These are phyloP conservation scores for Litsea cubeba DNA, from an alignment of 164 flowering plant species.

Conservation along the genomic window DNA sequence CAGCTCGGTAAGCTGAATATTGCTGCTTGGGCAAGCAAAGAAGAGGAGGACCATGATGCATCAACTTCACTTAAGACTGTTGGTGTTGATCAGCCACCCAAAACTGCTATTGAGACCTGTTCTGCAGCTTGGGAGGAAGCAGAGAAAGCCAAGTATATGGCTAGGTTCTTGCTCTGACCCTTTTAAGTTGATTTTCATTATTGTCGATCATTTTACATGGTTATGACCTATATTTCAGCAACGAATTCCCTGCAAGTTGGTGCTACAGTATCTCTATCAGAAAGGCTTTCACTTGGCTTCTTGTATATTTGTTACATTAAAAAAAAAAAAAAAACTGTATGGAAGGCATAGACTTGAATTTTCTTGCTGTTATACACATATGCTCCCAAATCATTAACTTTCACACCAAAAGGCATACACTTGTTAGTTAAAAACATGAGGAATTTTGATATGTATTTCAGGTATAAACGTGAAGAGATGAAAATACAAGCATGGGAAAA, in stretches of 20 bases:
- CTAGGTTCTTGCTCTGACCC: conserved; percentile 43
- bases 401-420: no score
- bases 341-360: no score
- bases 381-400: no score
- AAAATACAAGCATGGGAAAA: conserved; percentile 89
- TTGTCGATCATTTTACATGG: not conserved
- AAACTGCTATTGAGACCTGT: conserved; percentile 58
- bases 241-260: not conserved
- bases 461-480: conserved; percentile 85
- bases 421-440: not conserved
- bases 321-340: no score
- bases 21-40: conserved; percentile 92
- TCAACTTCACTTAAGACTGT: conserved; percentile 43
- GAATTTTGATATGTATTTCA: conserved; percentile 20
- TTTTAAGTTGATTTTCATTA: not conserved
- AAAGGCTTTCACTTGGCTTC: no score
- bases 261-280: not conserved
- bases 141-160: conserved; percentile 76
- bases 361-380: no score
- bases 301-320: no score
- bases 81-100: conserved; percentile 28
- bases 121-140: conserved; percentile 95
- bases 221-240: no score
- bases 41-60: conserved; percentile 61
- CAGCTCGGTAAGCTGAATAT: conserved; percentile 82